A percentile compares a stretch with the other conserved stretches of the same genome.
Evolutionary conservation across 208 protist genomes (phyloP).

Genomic region (Porcisia deanei): DNA sequence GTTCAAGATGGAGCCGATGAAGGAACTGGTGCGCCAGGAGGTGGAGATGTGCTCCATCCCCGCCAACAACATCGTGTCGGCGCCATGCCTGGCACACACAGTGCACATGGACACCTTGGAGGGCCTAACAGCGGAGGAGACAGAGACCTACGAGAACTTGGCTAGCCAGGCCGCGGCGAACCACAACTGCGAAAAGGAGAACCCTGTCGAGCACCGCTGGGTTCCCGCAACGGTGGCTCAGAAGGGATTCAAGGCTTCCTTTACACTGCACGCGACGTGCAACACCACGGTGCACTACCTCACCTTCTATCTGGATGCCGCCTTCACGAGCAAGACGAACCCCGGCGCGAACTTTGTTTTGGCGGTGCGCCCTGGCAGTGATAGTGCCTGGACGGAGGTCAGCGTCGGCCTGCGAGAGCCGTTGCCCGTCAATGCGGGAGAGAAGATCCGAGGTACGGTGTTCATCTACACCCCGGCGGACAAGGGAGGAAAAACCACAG

Average conservation of each 20-base stretch:
- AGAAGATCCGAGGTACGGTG: conserved; percentile 66
- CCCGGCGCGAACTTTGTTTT: conserved; percentile 87
- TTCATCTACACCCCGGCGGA: conserved; percentile 44
- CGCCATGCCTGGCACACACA: conserved; percentile 54
- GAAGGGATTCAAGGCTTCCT: conserved; percentile 56
- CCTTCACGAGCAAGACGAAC: conserved; percentile 71
- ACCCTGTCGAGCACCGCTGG: conserved; percentile 53
- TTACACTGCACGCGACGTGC: conserved; percentile 50
- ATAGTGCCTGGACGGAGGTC: conserved; percentile 84
- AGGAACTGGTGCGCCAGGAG: conserved; percentile 76
- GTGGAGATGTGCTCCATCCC: conserved; percentile 85
- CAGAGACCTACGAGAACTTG: conserved; percentile 36
- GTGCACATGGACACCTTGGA: conserved; percentile 60
- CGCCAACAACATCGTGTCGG: conserved; percentile 70
- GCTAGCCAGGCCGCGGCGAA: conserved; percentile 29
- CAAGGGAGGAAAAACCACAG: conserved; percentile 52
- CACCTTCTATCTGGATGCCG: conserved; percentile 84
- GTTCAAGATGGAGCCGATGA: conserved; percentile 93
- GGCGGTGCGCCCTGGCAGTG: conserved; percentile 74
- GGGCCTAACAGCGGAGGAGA: conserved; percentile 39
- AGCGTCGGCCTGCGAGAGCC: conserved; percentile 68
- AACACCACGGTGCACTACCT: conserved; percentile 84
- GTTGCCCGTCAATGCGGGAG: conserved; percentile 70
- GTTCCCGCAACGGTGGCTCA: conserved; percentile 42
- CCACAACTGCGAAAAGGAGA: conserved; percentile 35